phyloP scores from a whole-genome alignment of 2,329 filamentous ascomycete species.

The Colletotrichum eremochloae region DNA sequence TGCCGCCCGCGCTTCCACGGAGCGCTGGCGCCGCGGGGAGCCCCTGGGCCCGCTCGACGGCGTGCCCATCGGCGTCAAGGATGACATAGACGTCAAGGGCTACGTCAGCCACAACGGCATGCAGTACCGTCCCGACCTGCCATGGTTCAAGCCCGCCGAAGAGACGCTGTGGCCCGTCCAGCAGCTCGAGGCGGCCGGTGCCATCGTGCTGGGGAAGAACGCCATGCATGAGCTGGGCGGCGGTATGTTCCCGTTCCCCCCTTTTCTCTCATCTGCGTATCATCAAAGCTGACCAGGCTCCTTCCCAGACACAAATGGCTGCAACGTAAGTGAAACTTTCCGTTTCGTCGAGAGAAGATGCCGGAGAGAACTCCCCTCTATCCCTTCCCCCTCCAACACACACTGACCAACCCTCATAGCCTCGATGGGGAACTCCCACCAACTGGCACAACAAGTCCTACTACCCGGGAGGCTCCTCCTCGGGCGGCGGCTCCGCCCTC shows the following conservation, averaged over 20 bases:
- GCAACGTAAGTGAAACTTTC: conserved; percentile 67
- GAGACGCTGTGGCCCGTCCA: conserved; percentile 78
- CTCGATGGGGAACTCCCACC: conserved; percentile 77
- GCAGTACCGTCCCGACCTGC: conserved; percentile 66
- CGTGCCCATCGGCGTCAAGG: conserved; percentile 86
- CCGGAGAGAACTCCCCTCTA: neutral
- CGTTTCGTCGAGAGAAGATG: neutral
- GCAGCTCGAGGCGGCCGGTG: conserved; percentile 80
- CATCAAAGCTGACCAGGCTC: neutral
- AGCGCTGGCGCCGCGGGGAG: conserved; percentile 76
- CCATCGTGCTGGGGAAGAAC: conserved; percentile 80
- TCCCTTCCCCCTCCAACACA: neutral
- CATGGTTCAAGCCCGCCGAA: conserved; percentile 63
- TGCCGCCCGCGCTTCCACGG: conserved; percentile 80
- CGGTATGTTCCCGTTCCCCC: conserved; percentile 57
- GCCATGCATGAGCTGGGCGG: conserved; percentile 86
- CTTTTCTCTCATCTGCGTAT: conserved; percentile 11
- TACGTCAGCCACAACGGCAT: conserved; percentile 78
- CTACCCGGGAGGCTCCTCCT: conserved; percentile 86
- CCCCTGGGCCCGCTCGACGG: conserved; percentile 81
- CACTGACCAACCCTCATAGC: conserved; percentile 58
- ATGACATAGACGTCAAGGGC: conserved; percentile 80
- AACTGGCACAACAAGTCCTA: conserved; percentile 84
- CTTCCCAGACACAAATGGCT: conserved; percentile 81
- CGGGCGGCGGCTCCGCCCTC: conserved; percentile 79